Base-by-base conservation (phyloP, 2,329 filamentous ascomycete species). In the Apiospora aurea region DNA sequence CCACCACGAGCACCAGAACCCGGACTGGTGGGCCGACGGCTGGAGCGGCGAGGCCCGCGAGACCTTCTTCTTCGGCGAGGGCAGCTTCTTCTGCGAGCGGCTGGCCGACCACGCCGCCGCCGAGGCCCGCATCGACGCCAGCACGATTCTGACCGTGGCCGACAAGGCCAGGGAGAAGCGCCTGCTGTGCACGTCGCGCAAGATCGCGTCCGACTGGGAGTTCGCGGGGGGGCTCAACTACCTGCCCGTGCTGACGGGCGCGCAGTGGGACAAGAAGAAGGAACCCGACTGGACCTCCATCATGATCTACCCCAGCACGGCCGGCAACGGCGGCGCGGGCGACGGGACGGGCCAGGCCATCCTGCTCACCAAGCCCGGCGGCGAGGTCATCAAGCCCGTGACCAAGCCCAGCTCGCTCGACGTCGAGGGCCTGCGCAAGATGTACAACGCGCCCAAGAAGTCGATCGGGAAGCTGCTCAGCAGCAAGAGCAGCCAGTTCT, bases 1-100 rank as follows among this genome's bases (percentile, higher is more conserved):
- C 7, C 69, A 67, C 66, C 78, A 79, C 71, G 78, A 78, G 70
- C 78, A 79, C 71, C 78, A 79, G 71, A 78, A 77, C 71, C 75
- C 74, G 16, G 38, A 69, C 44, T 79, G 72, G 67, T 79, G 78
- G 78, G 24, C 29, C 4, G 38, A 7, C 1, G 4, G n/a, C 5
- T 51, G 21, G 29, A 53, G 51, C 18, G 24, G 7, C 18, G 67
- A 46, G 38, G 14, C 34, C 4, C 49, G 14, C 13, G 66, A 71
- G 51, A 53, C 67, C 43, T 57, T 51, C 26, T 34, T 46, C 57
- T 69, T 51, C 67, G 71, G 70, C 47, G 46, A 49, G 41, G 13
- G 71, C 24, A 24, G 67, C 46, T 75, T 72, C 38, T 43, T 72
- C 57, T 76, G 75, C 73, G 46, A 53, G n/a, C 64, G 53, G 44